Percentiles rank a stretch among this genome's conserved stretches.
Conservation (phyloP, 1,139 yeast species). For the Hansenula sp. region DNA sequence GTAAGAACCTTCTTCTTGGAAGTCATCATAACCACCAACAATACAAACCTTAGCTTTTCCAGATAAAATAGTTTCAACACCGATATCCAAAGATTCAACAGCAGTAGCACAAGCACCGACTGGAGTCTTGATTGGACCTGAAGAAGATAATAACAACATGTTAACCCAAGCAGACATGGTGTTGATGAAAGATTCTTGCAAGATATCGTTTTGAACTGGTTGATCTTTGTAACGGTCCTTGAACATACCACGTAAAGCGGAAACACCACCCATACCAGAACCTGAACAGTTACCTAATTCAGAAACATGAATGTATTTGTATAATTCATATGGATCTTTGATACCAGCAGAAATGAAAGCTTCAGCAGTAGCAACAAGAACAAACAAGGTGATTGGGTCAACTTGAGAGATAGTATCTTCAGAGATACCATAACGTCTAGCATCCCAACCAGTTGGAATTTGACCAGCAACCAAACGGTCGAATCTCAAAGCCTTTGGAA, state of each 20-base stretch:
- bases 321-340: constrained; percentile 97
- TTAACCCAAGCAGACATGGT: constrained; percentile 99
- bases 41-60: constrained; percentile 95
- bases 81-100: constrained; percentile 93
- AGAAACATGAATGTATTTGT: constrained; percentile 95
- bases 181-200: constrained; percentile 97
- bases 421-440: constrained; percentile 88
- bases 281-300: constrained; percentile 99
- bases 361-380: constrained; percentile 90
- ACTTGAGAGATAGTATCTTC: constrained; percentile 93
- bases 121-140: constrained; percentile 98
- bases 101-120: constrained; percentile 99
- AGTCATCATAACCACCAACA: constrained; percentile 99
- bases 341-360: constrained; percentile 92
- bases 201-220: constrained; percentile 94
- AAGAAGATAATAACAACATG: constrained; percentile 93
- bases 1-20: constrained; percentile 98
- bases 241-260: constrained; percentile 96
- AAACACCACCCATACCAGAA: constrained; percentile 99
- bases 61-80: constrained; percentile 85
- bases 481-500: constrained; percentile 94
- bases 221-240: constrained; percentile 86
- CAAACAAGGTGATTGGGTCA: constrained; percentile 91
- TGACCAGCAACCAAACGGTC: constrained; percentile 98
- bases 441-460: constrained; percentile 98